A percentile compares a stretch with the other conserved stretches of the same genome.
Conservation (phyloP, 2,329 filamentous ascomycete genomes). For the Pseudogymnoascus sp. region DNA sequence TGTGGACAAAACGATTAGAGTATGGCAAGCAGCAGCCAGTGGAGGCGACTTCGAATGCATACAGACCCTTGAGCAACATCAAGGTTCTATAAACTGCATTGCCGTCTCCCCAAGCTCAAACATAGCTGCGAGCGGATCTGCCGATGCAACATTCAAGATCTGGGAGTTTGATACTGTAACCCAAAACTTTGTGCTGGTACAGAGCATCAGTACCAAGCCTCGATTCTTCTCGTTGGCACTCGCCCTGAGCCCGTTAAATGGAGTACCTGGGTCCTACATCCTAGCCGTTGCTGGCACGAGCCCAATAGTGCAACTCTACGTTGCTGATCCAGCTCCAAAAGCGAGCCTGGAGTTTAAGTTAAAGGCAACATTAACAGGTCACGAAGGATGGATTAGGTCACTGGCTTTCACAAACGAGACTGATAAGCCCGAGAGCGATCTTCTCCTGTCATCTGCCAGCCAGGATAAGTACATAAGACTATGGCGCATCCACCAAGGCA, state of each 20-base stretch:
- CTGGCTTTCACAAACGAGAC: conserved; percentile 67
- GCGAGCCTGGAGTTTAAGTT: conserved; percentile 50
- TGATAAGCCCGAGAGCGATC: conserved; percentile 47
- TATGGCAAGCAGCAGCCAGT: conserved; percentile 53
- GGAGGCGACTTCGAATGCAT: conserved; percentile 29
- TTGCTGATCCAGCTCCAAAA: conserved; percentile 39
- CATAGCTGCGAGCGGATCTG: conserved; percentile 68
- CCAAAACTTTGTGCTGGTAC: conserved; percentile 44
- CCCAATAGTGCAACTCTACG: conserved; percentile 72
- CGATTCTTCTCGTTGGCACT: conserved; percentile 76
- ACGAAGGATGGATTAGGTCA: conserved; percentile 91
- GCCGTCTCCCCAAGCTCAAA: conserved; percentile 29
- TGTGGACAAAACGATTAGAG: conserved; percentile 66
- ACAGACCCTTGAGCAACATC: conserved; percentile 57
- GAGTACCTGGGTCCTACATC: conserved; percentile 44
- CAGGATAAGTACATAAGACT: conserved; percentile 96
- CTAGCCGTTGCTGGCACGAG: conserved; percentile 83
- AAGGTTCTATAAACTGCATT: conserved; percentile 67
- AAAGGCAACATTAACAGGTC: conserved; percentile 72
- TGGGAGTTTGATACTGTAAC: conserved; percentile 54
- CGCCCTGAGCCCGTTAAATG: conserved; percentile 55
- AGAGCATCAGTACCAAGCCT: conserved; percentile 65
- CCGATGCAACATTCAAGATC: conserved; percentile 63
- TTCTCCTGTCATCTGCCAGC: conserved; percentile 84
- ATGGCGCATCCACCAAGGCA: conserved; percentile 74